Base-by-base conservation (phyloP, 1,284 basidiomycete genomes). In the Cryptococcus jaspeensis region DNA sequence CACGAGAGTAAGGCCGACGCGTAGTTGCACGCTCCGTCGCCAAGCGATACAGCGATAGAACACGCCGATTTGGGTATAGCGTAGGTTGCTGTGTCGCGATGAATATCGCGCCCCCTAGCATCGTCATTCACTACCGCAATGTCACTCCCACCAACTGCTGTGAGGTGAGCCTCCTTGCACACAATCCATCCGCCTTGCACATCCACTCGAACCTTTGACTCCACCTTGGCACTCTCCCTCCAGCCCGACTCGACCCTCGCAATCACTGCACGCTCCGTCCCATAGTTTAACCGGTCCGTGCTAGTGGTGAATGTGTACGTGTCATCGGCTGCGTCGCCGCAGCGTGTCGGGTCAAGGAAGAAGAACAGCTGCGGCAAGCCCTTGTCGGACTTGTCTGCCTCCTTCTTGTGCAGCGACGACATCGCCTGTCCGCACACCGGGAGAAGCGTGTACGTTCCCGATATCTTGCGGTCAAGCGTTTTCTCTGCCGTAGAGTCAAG, bases 351-450 rank as follows among this genome's bases (percentile, higher is more conserved):
- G 70, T 95, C 90, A 43, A 93, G 81, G 70, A 94, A 83, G 79
- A 96, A 80, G 80, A 87, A 95, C 9, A 95, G 69, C 0, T 85
- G 83, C 0, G 88, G 84, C 23, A 85, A 75, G 5, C 73, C 70
- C 0, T 55, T 65, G 20, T 86, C 84, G 12, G 78, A 78, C 0
- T 73, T 61, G 4, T 76, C 75, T 20, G 74, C 50, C 36, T 80
- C 72, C 60, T 84, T 87, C 74, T 84, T 85, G 76, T 96, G 92
- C 39, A 97, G 80, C n/a, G 89, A 88, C 25, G 83, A 83, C 70
- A 89, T 91, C 1, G 94, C 91, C 0, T 91, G 92, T 1, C 93
- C 93, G 60, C 93, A 97, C 71, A 87, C 87, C 60, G 90, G 86
- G 50, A 93, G 80, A 39, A 95, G 84, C 11, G 80, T 78, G 71